These are phyloP conservation scores for Vicia villosa DNA, from an alignment of 306 rosid species.

Conservation along the genomic window DNA sequence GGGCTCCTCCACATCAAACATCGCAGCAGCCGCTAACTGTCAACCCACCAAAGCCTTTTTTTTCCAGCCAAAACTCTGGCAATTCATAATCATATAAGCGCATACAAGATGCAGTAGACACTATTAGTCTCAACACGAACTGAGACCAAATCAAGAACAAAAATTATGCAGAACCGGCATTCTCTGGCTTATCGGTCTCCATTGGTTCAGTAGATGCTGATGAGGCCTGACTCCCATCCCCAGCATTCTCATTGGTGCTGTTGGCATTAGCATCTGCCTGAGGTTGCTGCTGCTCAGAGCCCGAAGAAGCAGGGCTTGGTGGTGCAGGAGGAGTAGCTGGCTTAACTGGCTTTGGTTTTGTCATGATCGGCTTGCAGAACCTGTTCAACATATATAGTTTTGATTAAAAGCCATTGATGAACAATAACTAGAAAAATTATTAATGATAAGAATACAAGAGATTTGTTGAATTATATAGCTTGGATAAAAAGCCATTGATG, in stretches of 20 bases:
- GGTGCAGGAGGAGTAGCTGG: constrained; percentile 67
- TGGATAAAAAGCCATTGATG: neutral
- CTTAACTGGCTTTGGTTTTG: constrained; percentile 77
- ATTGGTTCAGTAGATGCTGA: constrained; percentile 63
- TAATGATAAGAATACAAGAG: neutral
- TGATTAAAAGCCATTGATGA: constrained; percentile 1
- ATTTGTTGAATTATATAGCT: neutral
- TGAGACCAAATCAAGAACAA: constrained; percentile 35
- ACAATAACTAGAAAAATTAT: neutral
- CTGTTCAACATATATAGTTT: constrained; percentile 35
- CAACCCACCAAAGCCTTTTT: constrained; percentile 25
- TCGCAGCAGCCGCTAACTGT: constrained; percentile 18
- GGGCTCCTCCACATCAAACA: constrained; percentile 26
- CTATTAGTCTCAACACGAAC: constrained; percentile 26
- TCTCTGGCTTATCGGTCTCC: constrained; percentile 77
- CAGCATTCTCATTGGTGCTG: constrained; percentile 26
- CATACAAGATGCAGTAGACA: constrained; percentile 27
- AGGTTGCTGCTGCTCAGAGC: constrained; percentile 45
- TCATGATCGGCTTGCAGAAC: constrained; percentile 87
- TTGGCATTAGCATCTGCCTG: constrained; percentile 25
- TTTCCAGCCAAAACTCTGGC: constrained; percentile 18
- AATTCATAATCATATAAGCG: constrained; percentile 23
- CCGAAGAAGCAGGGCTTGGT: constrained; percentile 52
- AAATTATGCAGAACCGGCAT: constrained; percentile 51
- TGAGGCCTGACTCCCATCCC: constrained; percentile 48